Base-by-base conservation (phyloP, 495 filamentous ascomycete species). In the Aspergillus mulundensis region DNA sequence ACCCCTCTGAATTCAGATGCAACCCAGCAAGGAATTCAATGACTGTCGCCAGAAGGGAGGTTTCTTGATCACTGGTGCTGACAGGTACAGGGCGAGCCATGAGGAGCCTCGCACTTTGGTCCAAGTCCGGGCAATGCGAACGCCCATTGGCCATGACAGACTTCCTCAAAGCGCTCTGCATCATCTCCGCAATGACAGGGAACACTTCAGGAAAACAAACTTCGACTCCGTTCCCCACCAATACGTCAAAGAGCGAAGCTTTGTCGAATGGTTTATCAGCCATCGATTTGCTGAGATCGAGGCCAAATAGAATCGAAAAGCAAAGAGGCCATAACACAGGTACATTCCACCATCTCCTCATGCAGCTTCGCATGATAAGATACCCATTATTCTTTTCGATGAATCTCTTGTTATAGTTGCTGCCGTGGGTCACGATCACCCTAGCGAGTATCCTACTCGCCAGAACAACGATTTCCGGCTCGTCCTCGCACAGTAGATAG, bases 311-410 rank as follows among this genome's bases (percentile, higher is more conserved):
- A 44, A 97, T 87, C 45, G 89, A 83, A 71, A 98, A 93, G 64
- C 89, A 91, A 34, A 94, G 85, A 7, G 87, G 84, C 95, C 95
- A 98, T 25, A 97, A 67, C 7, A 83, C 79, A 8, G 90, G 82
- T 14, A 94, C 77, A 66, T 87, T 86, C 94, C 94, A 97, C 88
- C 91, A 96, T 67, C 85, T 77, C 63, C 84, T 90, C 11, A 98
- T 77, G 40, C 87, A 82, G 62, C 89, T 77, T 39, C 85, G 86
- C 83, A 97, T 84, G 48, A 96, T 86, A 38, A 79, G 74, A 71
- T 95, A 95, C 2, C 94, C 94, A 5, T 90, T 90, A 32, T 84
- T 89, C 63, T 92, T 95, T 11, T 85, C 84, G 0, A 84, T 76
- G 59, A 98, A 96, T 60, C 96, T 94, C 49, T 83, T 83, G 42